A percentile compares a stretch with the other conserved stretches of the same genome.
phyloP scores from a whole-genome alignment of 192 early-diverging fungal species.

The Mortierella alpina region DNA sequence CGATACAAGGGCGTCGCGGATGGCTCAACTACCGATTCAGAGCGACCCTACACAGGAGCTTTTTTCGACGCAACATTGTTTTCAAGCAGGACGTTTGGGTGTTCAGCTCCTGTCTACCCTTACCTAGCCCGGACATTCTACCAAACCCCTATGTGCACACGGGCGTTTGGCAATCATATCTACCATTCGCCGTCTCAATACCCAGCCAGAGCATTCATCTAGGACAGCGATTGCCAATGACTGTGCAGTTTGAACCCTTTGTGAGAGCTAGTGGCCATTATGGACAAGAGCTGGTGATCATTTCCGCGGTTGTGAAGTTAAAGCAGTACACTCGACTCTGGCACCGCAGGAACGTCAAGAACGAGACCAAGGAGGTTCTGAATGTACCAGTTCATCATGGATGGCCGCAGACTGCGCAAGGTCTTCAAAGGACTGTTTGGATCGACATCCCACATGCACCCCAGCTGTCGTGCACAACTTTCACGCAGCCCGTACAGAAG shows the following conservation, averaged over 20 bases:
- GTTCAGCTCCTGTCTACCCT: constrained; percentile 29
- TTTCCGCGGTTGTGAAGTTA: constrained; percentile 29
- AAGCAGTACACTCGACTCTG: constrained; percentile 46
- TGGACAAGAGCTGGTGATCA: constrained; percentile 31
- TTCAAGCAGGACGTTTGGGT: constrained; percentile 39
- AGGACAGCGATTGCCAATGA: constrained; percentile 21
- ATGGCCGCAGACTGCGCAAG: constrained; percentile 8
- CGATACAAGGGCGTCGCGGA: constrained; percentile 12
- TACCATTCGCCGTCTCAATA: constrained; percentile 25
- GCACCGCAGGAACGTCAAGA: constrained; percentile 35
- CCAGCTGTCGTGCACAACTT: constrained; percentile 31
- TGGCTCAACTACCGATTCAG: constrained; percentile 41
- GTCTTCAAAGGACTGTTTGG: constrained; percentile 22
- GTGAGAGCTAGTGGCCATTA: constrained; percentile 23
- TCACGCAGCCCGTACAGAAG: constrained; percentile 26
- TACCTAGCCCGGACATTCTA: constrained; percentile 7
- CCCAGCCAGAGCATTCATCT: constrained; percentile 19
- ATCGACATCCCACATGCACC: constrained; percentile 34
- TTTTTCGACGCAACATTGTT: constrained; percentile 21
- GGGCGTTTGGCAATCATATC: constrained; percentile 29
- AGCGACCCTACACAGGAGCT: constrained; percentile 13
- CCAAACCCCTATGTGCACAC: constrained; percentile 9
- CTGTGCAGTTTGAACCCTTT: constrained; percentile 27
- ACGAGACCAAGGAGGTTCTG: constrained; percentile 29
- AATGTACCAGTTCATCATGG: constrained; percentile 16